phyloP scores from a whole-genome alignment of 805 yeast genomes.

The Schizosaccharomyces japonicus region DNA sequence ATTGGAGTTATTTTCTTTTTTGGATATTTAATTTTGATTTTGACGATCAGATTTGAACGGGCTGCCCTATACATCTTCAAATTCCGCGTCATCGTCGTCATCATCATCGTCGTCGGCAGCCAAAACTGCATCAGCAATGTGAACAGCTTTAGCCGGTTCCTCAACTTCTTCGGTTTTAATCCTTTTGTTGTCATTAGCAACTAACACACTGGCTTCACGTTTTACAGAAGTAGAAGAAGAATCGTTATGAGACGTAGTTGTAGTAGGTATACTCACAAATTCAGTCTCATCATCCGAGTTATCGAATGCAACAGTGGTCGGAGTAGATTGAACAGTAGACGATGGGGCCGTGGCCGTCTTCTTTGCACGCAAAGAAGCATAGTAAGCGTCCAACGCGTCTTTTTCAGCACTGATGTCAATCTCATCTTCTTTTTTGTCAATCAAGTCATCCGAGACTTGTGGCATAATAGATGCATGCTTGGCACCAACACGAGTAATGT shows the following conservation, averaged over 20 bases:
- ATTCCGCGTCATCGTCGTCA: constrained; percentile 12
- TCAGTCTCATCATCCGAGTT: too few relatives aligned
- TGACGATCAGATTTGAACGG: background rate
- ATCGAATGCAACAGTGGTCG: too few relatives aligned
- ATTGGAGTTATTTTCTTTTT: background rate
- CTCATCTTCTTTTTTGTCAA: background rate
- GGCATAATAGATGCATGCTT: background rate
- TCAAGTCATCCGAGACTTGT: background rate
- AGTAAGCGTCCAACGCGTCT: constrained; percentile 32
- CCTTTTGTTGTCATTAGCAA: background rate
- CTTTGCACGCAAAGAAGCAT: constrained; percentile 49
- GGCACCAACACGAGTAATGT: constrained; percentile 17
- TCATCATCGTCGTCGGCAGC: constrained; percentile 6
- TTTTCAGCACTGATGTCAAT: background rate
- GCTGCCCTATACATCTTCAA: constrained; percentile 11
- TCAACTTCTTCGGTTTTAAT: constrained; percentile 16
- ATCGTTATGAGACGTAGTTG: background rate
- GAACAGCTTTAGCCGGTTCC: constrained; percentile 5
- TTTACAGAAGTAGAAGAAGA: background rate
- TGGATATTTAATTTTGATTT: background rate
- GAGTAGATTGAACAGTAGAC: constrained; percentile 23
- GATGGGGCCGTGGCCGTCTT: constrained; percentile 37
- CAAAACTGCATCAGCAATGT: background rate
- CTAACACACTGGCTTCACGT: background rate
- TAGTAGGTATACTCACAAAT: too few relatives aligned